Evolutionary conservation across 169 alveolate genomes (phyloP).

Genomic region (Theileria parva): DNA sequence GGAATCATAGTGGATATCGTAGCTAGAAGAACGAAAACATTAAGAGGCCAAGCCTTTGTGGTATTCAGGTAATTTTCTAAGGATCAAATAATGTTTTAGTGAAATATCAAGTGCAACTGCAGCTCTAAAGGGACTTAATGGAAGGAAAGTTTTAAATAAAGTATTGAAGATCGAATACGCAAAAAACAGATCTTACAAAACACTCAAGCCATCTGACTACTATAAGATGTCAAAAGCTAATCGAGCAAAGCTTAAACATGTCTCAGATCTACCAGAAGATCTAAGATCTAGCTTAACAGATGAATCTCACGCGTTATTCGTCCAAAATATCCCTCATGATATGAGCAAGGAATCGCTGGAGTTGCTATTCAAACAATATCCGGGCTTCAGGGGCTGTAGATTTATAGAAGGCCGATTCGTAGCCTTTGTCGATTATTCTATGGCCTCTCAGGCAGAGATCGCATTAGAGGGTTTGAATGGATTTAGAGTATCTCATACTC

Average conservation of each 20-base stretch:
- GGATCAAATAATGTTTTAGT: slow-evolving; percentile 24
- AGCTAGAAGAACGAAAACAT: slow-evolving; percentile 65
- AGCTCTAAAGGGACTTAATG: slow-evolving; percentile 79
- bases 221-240: slow-evolving; percentile 59
- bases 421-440: slow-evolving; percentile 80
- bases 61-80: slow-evolving; percentile 67
- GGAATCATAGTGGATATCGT: slow-evolving; percentile 78
- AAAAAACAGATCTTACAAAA: slow-evolving; percentile 66
- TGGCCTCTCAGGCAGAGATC: slow-evolving; percentile 76
- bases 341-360: slow-evolving; percentile 77
- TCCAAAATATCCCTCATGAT: slow-evolving; percentile 81
- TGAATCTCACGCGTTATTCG: slow-evolving; percentile 73
- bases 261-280: neutral
- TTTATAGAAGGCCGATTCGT: slow-evolving; percentile 80
- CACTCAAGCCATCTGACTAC: slow-evolving; percentile 70
- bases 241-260: neutral
- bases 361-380: slow-evolving; percentile 79
- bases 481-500: slow-evolving; percentile 75
- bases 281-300: slow-evolving; percentile 18
- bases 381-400: slow-evolving; percentile 80
- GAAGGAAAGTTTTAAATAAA: slow-evolving; percentile 72
- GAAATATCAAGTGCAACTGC: slow-evolving; percentile 79
- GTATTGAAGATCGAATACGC: slow-evolving; percentile 78
- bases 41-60: slow-evolving; percentile 85
- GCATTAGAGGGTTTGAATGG: slow-evolving; percentile 84